phyloP scores from a whole-genome alignment of 768 basidiomycete genomes.

The Naganishia onofrii region DNA sequence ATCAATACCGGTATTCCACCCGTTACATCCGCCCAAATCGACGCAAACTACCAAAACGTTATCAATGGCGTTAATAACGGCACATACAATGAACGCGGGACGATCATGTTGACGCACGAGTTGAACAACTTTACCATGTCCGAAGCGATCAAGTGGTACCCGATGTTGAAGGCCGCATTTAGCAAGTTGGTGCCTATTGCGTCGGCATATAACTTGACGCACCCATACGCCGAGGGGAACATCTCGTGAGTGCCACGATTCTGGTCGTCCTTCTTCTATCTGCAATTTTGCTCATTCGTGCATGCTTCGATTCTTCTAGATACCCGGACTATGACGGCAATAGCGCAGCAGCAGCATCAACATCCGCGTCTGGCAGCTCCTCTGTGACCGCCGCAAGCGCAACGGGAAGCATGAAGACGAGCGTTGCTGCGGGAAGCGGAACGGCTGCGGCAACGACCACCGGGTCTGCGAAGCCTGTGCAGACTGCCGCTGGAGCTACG shows the following conservation, averaged over 20 bases:
- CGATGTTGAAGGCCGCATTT: conserved; percentile 44
- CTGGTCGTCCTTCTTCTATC: no score
- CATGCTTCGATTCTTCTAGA: neutral
- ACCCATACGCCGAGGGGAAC: conserved; percentile 49
- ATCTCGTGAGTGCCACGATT: conserved; percentile 30
- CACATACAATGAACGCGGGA: conserved; percentile 40
- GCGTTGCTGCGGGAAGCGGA: neutral
- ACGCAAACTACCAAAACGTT: conserved; percentile 46
- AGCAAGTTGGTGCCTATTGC: conserved; percentile 44
- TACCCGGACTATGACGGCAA: conserved; percentile 6
- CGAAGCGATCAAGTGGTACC: conserved; percentile 38
- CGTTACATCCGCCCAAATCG: conserved; percentile 40
- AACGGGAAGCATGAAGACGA: neutral
- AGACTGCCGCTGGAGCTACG: neutral
- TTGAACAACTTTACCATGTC: conserved; percentile 51
- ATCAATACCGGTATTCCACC: conserved; percentile 35
- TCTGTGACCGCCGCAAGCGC: neutral
- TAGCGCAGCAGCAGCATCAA: neutral
- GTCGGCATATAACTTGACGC: conserved; percentile 44
- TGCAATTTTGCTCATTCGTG: no score
- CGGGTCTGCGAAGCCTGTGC: neutral
- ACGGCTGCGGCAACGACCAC: neutral
- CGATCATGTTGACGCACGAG: conserved; percentile 52
- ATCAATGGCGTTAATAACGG: conserved; percentile 42
- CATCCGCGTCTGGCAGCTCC: neutral